Base-by-base conservation (phyloP, 495 filamentous ascomycete genomes). In the Xylaria telfairii region DNA sequence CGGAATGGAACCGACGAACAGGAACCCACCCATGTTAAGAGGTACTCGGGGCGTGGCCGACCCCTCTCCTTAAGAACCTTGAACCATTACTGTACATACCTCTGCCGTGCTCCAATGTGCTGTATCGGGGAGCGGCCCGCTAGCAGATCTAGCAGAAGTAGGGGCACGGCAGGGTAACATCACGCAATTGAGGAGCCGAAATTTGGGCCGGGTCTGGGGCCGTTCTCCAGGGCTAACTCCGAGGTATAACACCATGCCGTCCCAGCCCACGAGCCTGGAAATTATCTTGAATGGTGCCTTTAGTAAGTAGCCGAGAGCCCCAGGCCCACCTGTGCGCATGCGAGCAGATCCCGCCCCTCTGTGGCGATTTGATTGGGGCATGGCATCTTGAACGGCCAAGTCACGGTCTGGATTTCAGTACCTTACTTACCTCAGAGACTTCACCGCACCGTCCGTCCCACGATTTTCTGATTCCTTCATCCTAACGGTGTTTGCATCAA, bases 301-400 rank as follows among this genome's bases (percentile, higher is more conserved):
- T 30, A 39, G 37, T 62, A n/a, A 39, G 37, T 62, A n/a, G 9
- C 24, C 34, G 37, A 39, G 19, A 60, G 30, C 59, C 60, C n/a
- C 21, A 64, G 41, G 57, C 57, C 57, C 57, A 46, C 60, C 39
- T 30, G 9, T 24, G 8, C 39, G 41, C 34, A 37, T n/a, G n/a
- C 37, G 15, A 49, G 26, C 62, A 65, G 62, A 65, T 65, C 62
- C 62, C 62, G 62, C 44, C 39, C 28, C 30, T 51, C 28, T 63
- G 15, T 28, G 41, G n/a, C 41, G 37, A 65, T 65, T 46, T 30
- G 8, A 65, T 65, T 65, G 61, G 61, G 26, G 28, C 21, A 8
- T 44, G 15, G 61, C 15, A 47, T 64, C 19, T 21, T 65, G 4
- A 30, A 65, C 30, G 15, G 5, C 24, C 28, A 24, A 37, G 56